Percentiles rank a stretch among this genome's conserved stretches.
Conservation (phyloP, 2,329 filamentous ascomycete species). For the Colletotrichum zoysiae region DNA sequence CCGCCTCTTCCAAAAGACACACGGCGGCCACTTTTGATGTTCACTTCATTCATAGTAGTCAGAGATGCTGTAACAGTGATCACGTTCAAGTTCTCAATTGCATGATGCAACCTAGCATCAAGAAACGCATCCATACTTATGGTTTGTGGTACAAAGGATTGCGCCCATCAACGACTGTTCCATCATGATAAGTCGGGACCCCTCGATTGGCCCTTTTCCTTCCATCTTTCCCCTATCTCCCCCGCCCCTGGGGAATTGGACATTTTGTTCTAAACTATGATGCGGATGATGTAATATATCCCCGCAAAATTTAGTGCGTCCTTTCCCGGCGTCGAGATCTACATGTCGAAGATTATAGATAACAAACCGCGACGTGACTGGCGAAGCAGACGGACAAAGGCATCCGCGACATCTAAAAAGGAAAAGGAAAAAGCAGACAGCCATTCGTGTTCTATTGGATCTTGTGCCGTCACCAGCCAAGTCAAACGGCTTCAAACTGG, state of each 20-base stretch:
- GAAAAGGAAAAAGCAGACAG: too few relatives aligned
- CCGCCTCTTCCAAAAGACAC: constrained; percentile 24
- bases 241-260: background rate
- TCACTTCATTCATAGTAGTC: constrained; percentile 16
- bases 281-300: constrained; percentile 1
- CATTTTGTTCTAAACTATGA: background rate
- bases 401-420: background rate
- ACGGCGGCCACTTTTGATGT: constrained; percentile 23
- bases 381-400: background rate
- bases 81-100: background rate
- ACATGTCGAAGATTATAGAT: constrained; percentile 12
- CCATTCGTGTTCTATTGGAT: background rate
- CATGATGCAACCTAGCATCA: background rate
- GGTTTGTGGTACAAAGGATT: background rate
- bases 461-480: background rate
- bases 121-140: constrained; percentile 3
- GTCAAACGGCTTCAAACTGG: background rate
- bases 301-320: constrained; percentile 16
- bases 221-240: background rate
- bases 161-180: background rate
- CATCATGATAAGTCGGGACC: background rate
- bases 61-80: background rate
- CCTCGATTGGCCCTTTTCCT: constrained; percentile 6
- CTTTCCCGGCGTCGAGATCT: constrained; percentile 17
- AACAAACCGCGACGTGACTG: constrained; percentile 11